Evolutionary conservation across 805 yeast species (phyloP).

Genomic region (Candida xiaguanensis): DNA sequence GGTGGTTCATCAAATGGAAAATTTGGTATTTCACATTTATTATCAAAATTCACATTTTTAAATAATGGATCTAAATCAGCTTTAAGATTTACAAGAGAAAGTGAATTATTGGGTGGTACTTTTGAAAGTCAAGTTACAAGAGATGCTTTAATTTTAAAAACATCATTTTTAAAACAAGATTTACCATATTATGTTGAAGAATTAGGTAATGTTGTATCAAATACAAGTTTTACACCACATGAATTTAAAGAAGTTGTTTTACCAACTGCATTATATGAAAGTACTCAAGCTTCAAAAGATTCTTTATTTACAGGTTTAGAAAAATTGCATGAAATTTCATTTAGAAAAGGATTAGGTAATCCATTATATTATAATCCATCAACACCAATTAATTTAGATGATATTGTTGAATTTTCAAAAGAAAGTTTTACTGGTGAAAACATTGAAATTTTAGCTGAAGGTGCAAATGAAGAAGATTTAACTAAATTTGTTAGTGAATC

Average conservation of each 20-base stretch:
- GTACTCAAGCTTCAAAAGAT: conserved; percentile 46
- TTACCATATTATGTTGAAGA: conserved; percentile 90
- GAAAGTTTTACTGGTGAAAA: conserved; percentile 67
- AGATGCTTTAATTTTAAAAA: conserved; percentile 76
- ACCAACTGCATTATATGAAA: conserved; percentile 72
- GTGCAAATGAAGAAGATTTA: conserved; percentile 72
- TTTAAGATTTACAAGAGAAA: conserved; percentile 88
- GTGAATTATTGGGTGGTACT: conserved; percentile 88
- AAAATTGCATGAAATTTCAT: conserved; percentile 73
- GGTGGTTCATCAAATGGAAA: conserved; percentile 77
- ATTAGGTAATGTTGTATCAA: conserved; percentile 67
- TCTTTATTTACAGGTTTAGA: conserved; percentile 67
- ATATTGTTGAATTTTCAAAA: conserved; percentile 62
- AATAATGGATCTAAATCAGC: conserved; percentile 83
- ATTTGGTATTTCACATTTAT: conserved; percentile 83
- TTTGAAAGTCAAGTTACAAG: conserved; percentile 70
- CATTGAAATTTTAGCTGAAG: conserved; percentile 67
- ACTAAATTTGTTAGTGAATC: conserved; percentile 63
- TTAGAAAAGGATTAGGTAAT: conserved; percentile 85
- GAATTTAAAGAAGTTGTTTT: conserved; percentile 78
- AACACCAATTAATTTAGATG: conserved; percentile 52
- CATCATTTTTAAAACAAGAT: conserved; percentile 81
- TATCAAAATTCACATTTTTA: conserved; percentile 79
- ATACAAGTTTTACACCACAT: conserved; percentile 74
- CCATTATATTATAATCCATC: conserved; percentile 73